Percentiles rank a stretch among this genome's conserved stretches.
These are phyloP conservation scores for Haplosporangium gracile DNA, from an alignment of 192 early-diverging fungal genomes.

Conservation along the genomic window DNA sequence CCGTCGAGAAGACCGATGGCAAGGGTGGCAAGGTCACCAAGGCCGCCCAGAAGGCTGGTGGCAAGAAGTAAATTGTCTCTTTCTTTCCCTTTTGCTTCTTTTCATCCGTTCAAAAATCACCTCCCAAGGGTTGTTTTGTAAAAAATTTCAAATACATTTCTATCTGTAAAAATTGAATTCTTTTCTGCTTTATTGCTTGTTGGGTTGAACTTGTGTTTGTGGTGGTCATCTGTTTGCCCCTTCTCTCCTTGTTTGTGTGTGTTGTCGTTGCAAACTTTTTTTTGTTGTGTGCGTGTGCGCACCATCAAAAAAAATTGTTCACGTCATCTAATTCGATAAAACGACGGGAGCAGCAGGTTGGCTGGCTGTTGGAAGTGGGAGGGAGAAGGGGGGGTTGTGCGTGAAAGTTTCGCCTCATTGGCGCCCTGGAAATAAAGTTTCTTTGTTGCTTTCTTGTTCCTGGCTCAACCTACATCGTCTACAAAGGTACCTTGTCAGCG, in stretches of 20 bases:
- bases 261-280: neutral
- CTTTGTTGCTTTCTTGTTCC: neutral
- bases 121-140: constrained; percentile 42
- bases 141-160: constrained; percentile 15
- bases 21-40: constrained; percentile 79
- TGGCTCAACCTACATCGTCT: neutral
- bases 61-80: constrained; percentile 52
- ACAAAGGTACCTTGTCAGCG: too few relatives aligned
- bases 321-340: constrained; percentile 7
- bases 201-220: neutral
- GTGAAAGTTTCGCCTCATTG: neutral
- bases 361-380: neutral
- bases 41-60: constrained; percentile 75
- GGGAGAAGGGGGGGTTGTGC: too few relatives aligned
- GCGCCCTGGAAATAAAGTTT: neutral
- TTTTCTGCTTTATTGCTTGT: neutral
- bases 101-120: constrained; percentile 27
- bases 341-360: too few relatives aligned
- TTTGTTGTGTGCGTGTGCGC: neutral
- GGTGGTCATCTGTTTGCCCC: neutral
- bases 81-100: neutral
- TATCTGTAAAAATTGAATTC: constrained; percentile 12
- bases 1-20: constrained; percentile 83
- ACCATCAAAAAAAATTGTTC: neutral
- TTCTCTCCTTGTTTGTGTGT: neutral